These are phyloP conservation scores for Fraxinus sp. DNA, from an alignment of 305 asterid species.

Conservation along the genomic window DNA sequence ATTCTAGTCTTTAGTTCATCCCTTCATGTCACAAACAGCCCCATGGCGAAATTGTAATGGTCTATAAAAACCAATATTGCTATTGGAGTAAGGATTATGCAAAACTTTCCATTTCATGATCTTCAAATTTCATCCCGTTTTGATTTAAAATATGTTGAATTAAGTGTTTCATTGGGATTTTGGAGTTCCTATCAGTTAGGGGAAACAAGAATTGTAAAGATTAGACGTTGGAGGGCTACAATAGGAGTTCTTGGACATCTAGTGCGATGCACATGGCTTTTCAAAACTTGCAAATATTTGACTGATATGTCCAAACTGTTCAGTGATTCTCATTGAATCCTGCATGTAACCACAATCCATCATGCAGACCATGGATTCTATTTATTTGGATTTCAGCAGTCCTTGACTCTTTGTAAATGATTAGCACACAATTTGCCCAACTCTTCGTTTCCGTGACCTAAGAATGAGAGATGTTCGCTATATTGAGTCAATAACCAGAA, in stretches of 20 bases:
- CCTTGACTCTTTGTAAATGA: neutral
- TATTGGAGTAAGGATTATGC: neutral
- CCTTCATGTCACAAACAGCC: neutral
- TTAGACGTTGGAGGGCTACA: neutral
- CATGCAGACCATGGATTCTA: neutral
- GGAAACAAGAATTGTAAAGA: neutral
- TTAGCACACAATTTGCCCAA: neutral
- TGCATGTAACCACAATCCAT: neutral
- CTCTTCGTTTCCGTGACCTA: neutral
- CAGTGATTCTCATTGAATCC: neutral
- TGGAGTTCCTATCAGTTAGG: neutral
- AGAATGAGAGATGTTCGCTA: neutral
- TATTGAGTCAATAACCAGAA: neutral
- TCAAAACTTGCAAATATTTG: neutral
- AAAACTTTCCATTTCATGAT: neutral
- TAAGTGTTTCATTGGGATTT: neutral
- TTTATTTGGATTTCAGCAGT: neutral
- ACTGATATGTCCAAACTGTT: neutral
- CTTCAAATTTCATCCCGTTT: neutral
- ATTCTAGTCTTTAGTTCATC: neutral
- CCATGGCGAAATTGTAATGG: neutral
- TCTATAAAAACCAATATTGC: neutral
- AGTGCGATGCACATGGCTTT: neutral
- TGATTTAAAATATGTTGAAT: neutral
- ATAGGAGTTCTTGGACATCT: neutral